Base-by-base conservation (phyloP, 1,284 basidiomycete genomes). In the Paramarasmius palmivorus region DNA sequence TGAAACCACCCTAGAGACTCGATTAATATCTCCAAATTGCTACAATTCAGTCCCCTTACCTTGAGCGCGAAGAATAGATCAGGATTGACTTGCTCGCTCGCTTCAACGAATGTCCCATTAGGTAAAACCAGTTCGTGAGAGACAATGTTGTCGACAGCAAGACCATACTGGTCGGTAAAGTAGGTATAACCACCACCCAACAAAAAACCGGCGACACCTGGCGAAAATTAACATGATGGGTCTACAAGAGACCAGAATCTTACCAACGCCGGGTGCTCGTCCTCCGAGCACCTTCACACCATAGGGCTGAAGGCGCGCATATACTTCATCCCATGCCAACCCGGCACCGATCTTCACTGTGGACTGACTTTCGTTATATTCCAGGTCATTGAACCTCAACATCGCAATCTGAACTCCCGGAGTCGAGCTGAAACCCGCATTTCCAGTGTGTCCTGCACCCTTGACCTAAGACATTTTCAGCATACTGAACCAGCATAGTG, bases 241-340 rank as follows among this genome's bases (percentile, higher is more conserved):
- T 22, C 4, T 15, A 25, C 22, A 70, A 65, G 6, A 32, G 6
- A 32, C 4, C 72, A 69, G 29, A 32, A 66, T 68, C 14, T 73
- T 65, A 3, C 75, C 73, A 10, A 74, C 67, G 17, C 74, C 67
- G 5, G 63, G 41, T 2, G 66, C 64, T 4, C 73, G 61, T 40
- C 71, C 73, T 20, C 75, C 75, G 1, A 74, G 66, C 9, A 77
- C 72, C 42, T 65, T 76, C 26, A 70, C 57, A 2, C 61, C 61
- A 8, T 63, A 44, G 1, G 62, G 60, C 4, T 67, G 65, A 2
- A 77, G 60, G 2, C 57, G 61, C 4, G 49, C 55, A 37, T 78
- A 78, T 9, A 77, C 75, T 6, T n/a, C n/a, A 45, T 73, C 73
- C 76, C 76, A 77, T 3, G 65, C 60, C 15, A 70, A 54, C 22